Evolutionary conservation across 1,284 basidiomycete species (phyloP).

Genomic region (Agaricales sp.): DNA sequence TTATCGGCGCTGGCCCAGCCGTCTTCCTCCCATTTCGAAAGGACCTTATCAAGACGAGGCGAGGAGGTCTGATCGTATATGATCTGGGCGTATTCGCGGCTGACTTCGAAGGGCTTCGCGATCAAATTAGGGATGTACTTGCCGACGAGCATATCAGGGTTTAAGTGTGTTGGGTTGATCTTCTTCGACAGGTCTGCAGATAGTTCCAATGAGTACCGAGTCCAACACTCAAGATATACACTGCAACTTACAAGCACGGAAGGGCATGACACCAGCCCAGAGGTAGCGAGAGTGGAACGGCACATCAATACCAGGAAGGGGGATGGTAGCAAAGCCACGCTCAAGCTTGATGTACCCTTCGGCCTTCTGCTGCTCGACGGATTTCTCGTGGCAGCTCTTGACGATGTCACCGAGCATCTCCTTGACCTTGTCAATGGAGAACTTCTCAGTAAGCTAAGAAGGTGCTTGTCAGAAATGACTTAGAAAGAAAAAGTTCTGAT

Average conservation of each 20-base stretch:
- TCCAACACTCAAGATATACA: conserved; percentile 7
- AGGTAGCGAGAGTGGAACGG: conserved; percentile 99
- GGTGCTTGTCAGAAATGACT: conserved; percentile 8
- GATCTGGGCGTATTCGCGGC: conserved; percentile 85
- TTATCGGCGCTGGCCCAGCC: conserved; percentile 77
- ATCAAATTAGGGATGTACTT: conserved; percentile 98
- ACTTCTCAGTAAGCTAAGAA: conserved; percentile 71
- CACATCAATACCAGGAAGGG: conserved; percentile 95
- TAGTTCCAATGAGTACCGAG: conserved; percentile 13
- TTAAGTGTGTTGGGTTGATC: conserved; percentile 83
- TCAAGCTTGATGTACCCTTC: conserved; percentile 93
- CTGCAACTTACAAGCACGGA: conserved; percentile 71
- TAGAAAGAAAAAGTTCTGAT: not conserved
- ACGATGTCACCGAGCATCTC: conserved; percentile 91
- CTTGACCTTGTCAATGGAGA: conserved; percentile 81
- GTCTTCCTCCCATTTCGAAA: conserved; percentile 91
- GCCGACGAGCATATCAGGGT: conserved; percentile 86
- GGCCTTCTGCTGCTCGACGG: conserved; percentile 70
- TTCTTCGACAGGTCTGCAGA: conserved; percentile 89
- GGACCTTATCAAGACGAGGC: conserved; percentile 85
- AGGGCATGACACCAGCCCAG: conserved; percentile 97
- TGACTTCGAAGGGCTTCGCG: conserved; percentile 88
- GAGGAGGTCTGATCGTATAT: conserved; percentile 95
- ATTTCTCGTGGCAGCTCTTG: conserved; percentile 70
- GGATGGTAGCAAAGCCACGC: conserved; percentile 93